phyloP scores from a whole-genome alignment of 495 filamentous ascomycete genomes.

The Penicillium coffeae region DNA sequence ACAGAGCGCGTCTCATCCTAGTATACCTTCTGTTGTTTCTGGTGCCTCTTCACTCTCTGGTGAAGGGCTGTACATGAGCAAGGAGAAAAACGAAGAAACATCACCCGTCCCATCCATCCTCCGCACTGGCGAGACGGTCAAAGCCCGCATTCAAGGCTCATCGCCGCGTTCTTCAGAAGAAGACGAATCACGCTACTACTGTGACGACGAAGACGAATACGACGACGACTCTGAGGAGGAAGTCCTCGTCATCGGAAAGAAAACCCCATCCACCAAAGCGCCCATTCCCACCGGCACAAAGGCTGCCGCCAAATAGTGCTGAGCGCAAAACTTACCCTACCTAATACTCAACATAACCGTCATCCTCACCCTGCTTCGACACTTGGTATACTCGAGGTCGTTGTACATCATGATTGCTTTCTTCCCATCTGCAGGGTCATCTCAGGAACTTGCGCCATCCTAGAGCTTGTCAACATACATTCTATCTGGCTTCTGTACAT shows the following conservation, averaged over 20 bases:
- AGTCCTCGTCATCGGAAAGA: constrained; percentile 42
- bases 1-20: constrained; percentile 68
- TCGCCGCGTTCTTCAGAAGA: constrained; percentile 30
- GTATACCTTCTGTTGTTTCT: constrained; percentile 70
- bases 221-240: constrained; percentile 51
- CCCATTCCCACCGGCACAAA: constrained; percentile 5
- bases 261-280: constrained; percentile 28
- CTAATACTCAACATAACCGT: neutral
- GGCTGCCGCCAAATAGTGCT: neutral
- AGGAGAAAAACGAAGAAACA: constrained; percentile 31
- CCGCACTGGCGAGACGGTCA: constrained; percentile 45
- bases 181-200: constrained; percentile 42
- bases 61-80: constrained; percentile 23
- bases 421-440: constrained; percentile 7
- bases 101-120: constrained; percentile 39
- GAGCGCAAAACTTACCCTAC: neutral
- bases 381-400: constrained; percentile 17
- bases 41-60: constrained; percentile 77
- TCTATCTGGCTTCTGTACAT: constrained; percentile 30
- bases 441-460: constrained; percentile 12
- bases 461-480: constrained; percentile 26
- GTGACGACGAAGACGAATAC: constrained; percentile 43
- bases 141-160: constrained; percentile 21
- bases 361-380: constrained; percentile 9
- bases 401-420: constrained; percentile 22